Conservation (phyloP, 108 stramenopile species). For the Skeletonema tropicum region DNA sequence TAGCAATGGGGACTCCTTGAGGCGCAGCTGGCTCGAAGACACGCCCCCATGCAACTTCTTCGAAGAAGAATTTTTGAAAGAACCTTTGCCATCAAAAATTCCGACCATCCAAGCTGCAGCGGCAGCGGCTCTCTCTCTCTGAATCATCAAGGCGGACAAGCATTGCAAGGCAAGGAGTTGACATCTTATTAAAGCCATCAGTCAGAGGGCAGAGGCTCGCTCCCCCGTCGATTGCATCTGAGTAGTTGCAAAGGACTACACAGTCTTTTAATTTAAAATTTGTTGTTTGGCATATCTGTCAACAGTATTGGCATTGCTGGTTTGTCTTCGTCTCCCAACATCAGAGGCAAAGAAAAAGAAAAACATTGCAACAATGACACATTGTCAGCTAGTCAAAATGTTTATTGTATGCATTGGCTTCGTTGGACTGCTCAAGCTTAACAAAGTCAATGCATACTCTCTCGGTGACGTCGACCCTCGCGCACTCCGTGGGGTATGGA, state of each 20-base stretch:
- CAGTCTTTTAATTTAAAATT: no score
- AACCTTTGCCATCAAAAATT: neutral
- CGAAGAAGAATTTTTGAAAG: neutral
- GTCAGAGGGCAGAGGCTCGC: no score
- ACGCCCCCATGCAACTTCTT: neutral
- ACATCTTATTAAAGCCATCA: no score
- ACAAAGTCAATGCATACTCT: slow-evolving; percentile 27
- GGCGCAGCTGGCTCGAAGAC: neutral
- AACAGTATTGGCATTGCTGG: slow-evolving; percentile 9
- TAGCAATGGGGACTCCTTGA: no score
- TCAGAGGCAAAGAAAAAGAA: neutral
- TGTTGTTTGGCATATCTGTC: no score
- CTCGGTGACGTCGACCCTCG: slow-evolving; percentile 65
- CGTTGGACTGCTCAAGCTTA: neutral
- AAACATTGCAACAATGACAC: neutral
- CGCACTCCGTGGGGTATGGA: slow-evolving; percentile 78
- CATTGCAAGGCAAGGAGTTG: no score
- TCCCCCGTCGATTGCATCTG: no score
- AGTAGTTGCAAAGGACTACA: no score
- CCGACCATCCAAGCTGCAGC: neutral
- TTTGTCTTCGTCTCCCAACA: neutral
- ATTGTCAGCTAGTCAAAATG: no score
- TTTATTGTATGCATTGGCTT: neutral
- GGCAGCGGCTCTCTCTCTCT: no score
- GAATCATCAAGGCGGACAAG: no score